phyloP scores from a whole-genome alignment of 768 basidiomycete species.

The Trametes punicea region DNA sequence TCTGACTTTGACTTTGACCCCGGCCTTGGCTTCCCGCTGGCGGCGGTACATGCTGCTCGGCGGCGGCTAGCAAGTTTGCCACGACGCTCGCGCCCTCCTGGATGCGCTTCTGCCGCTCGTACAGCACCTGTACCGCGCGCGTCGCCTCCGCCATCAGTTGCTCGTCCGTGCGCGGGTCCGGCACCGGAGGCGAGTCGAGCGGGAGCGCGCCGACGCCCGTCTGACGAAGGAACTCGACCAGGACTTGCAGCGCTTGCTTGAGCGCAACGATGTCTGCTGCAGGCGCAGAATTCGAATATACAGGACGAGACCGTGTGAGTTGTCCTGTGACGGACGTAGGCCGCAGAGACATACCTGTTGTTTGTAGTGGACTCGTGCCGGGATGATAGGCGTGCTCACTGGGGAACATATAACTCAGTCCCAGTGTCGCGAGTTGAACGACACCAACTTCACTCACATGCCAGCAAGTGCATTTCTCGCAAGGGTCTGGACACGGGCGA shows the following conservation, averaged over 20 bases:
- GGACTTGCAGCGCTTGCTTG: conserved; percentile 45
- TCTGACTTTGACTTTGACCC: not conserved
- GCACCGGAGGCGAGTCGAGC: conserved; percentile 25
- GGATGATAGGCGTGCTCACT: conserved; percentile 63
- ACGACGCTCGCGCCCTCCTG: conserved; percentile 58
- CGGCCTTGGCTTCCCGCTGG: not conserved
- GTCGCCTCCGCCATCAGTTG: conserved; percentile 43
- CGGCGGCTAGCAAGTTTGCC: conserved; percentile 36
- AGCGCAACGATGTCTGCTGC: conserved; percentile 49
- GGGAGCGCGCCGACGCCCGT: conserved; percentile 70
- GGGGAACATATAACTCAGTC: not conserved
- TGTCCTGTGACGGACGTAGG: not conserved
- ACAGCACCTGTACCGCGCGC: conserved; percentile 42
- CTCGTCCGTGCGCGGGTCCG: conserved; percentile 40
- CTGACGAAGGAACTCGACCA: conserved; percentile 49
- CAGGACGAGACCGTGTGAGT: not conserved
- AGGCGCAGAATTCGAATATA: not conserved
- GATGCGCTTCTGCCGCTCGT: conserved; percentile 48
- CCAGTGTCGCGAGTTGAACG: too few relatives aligned
- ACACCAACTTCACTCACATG: too few relatives aligned
- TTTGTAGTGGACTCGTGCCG: conserved; percentile 51
- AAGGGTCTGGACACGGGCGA: conserved; percentile 45
- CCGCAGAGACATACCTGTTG: conserved; percentile 41
- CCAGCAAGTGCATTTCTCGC: conserved; percentile 47
- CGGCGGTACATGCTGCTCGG: not conserved